Evolutionary conservation across 1,284 basidiomycete genomes (phyloP), one percentile per base, ranked within the genome.

Genomic region (Pholiota adiposa): DNA sequence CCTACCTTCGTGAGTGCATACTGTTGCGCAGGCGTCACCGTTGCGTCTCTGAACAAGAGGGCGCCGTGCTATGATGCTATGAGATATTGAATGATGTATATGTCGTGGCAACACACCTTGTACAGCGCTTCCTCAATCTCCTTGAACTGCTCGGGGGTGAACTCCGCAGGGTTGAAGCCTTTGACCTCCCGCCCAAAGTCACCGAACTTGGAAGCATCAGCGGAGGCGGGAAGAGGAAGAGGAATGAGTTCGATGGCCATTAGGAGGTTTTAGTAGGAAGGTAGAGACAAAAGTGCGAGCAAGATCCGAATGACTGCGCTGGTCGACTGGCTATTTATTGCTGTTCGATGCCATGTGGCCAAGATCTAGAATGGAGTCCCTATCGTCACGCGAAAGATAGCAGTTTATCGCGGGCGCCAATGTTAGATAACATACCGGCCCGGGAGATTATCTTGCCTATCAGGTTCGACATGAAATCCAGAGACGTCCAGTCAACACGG

Each of bases 21-120:
- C 70, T 95, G 93, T 70, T 93, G 88, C 73, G 93, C 90, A 0
- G 93, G 93, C 1, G 87, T 85, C 27, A 95, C 72, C 36, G 83
- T 77, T 33, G 82, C 81, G 68, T 89, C 75, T 58, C 89, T 83
- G 79, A 95, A 94, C 56, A 95, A 79, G 31, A 96, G 81, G 33
- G 83, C 84, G 54, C 84, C 83, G 67, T 95, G 81, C 92, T 94
- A 54, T n/a, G 16, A 50, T 52, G 51, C 31, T 27, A 33, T 3
- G 4, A 31, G 40, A n/a, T 4, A n/a, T 34, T 36, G 6, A 7
- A 36, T 48, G 41, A 21, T 25, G 25, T 18, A 46, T 41, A 14
- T 31, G 36, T 36, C 19, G 14, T 18, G 34, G 29, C n/a, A 88
- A 67, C 68, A 49, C 50, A 87, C 89, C 80, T 87, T 87, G 78